Base-by-base conservation (phyloP, 2,329 filamentous ascomycete species). In the Sordariomycetes sp. region DNA sequence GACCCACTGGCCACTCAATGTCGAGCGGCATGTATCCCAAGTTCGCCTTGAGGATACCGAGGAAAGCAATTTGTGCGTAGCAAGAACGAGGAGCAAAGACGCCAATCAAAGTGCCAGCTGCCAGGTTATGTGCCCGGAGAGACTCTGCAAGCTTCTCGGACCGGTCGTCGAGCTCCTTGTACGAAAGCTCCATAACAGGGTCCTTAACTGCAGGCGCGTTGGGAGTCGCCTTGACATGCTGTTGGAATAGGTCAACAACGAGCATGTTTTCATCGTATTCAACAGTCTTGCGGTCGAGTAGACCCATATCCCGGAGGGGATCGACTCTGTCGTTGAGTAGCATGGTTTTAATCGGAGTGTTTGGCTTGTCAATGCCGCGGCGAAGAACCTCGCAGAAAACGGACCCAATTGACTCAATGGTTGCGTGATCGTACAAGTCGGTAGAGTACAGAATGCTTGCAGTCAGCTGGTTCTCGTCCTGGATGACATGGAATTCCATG, bases 21-120 rank as follows among this genome's bases (percentile, higher is more conserved):
- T 50, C 47, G 1, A 51, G 31, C 0, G 49, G 49, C 4, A 51
- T 25, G 28, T 51, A 51, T 2, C 47, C 49, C 12, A 48, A 14
- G 19, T 39, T 42, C 3, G 49, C 46, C 27, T 49, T 50, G 6
- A 51, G 33, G 30, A 50, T 42, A n/a, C 46, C 47, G 2, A 51
- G n/a, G 23, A 43, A 40, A 2, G 46, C 41, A 10, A 46, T 28
- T 12, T 47, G 36, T n/a, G 47, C 43, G 32, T 42, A 21, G 8
- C 42, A 46, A 3, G 41, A 45, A 3, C 49, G 36, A 2, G n/a
- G 15, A 2, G 47, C 39, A 5, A 43, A 31, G 6, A 50, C 46
- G 3, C 37, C 38, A 2, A 51, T 35, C 6, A 50, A 28, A 1
- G 39, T 40, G 14, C 44, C 46, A 16, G 40, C 7, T 2, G 36